phyloP scores from a whole-genome alignment of 805 yeast genomes.

The Lipomyces kockii region DNA sequence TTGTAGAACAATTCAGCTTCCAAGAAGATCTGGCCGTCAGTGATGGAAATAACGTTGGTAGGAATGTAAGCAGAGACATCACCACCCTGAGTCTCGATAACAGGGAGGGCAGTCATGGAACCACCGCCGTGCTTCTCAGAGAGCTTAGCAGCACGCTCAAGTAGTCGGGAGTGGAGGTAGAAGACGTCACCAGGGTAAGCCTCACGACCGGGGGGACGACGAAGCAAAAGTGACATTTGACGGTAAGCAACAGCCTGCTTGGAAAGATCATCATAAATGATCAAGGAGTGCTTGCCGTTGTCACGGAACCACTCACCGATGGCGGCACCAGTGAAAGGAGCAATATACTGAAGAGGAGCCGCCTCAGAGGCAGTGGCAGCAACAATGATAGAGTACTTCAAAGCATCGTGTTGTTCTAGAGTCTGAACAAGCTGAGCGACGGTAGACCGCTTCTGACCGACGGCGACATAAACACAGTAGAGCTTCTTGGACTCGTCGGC shows the following conservation, averaged over 20 bases:
- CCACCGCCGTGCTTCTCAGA: slow-evolving; percentile 87
- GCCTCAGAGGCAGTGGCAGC: slow-evolving; percentile 99
- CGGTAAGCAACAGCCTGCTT: slow-evolving; percentile 99
- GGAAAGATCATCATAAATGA: slow-evolving; percentile 96
- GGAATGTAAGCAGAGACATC: slow-evolving; percentile 98
- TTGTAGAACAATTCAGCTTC: slow-evolving; percentile 99
- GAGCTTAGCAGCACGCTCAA: slow-evolving; percentile 98
- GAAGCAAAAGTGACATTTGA: slow-evolving; percentile 95
- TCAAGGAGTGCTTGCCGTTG: slow-evolving; percentile 97
- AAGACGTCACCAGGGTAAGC: slow-evolving; percentile 97
- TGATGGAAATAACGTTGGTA: slow-evolving; percentile 95
- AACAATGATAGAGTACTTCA: slow-evolving; percentile 96
- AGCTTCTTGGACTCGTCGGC: slow-evolving; percentile 94
- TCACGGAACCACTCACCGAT: slow-evolving; percentile 99
- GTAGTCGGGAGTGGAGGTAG: slow-evolving; percentile 92
- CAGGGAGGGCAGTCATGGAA: slow-evolving; percentile 93
- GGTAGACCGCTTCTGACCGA: slow-evolving; percentile 99
- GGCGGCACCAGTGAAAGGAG: slow-evolving; percentile 99
- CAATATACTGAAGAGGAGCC: slow-evolving; percentile 99
- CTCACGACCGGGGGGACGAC: slow-evolving; percentile 98
- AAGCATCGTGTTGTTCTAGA: slow-evolving; percentile 96
- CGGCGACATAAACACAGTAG: slow-evolving; percentile 99
- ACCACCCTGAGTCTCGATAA: slow-evolving; percentile 99
- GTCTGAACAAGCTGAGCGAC: slow-evolving; percentile 99
- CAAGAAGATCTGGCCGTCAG: slow-evolving; percentile 98